Conservation (phyloP, 306 rosid genomes). For the Ziziphus jujuba region DNA sequence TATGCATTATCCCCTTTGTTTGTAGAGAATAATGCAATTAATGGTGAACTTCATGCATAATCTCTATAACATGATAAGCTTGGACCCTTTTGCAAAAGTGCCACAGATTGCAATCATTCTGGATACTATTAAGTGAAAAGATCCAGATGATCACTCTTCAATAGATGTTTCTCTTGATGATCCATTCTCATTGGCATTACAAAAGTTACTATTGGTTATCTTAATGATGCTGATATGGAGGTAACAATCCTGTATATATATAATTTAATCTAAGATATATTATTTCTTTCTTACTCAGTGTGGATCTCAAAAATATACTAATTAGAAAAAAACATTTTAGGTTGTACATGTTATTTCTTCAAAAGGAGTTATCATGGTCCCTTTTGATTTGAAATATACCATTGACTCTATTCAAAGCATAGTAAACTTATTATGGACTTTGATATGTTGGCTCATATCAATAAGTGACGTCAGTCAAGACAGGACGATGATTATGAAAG, state of each 20-base stretch:
- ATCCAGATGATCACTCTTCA: constrained; percentile 66
- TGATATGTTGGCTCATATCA: constrained; percentile 81
- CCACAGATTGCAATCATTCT: constrained; percentile 62
- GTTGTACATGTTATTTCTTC: constrained; percentile 54
- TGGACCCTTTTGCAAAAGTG: constrained; percentile 81
- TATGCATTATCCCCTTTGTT: too few relatives aligned
- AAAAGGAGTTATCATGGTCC: constrained; percentile 65
- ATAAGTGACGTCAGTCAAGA: constrained; percentile 70
- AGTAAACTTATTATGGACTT: constrained; percentile 75
- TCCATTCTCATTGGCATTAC: constrained; percentile 65
- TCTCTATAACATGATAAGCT: constrained; percentile 84
- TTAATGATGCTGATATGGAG: constrained; percentile 81
- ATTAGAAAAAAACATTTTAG: background rate
- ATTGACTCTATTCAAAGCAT: constrained; percentile 72
- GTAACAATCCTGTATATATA: constrained; percentile 28
- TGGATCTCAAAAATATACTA: background rate
- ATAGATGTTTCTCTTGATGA: constrained; percentile 52
- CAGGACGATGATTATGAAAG: too few relatives aligned
- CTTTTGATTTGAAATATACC: constrained; percentile 63
- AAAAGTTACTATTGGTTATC: constrained; percentile 56
- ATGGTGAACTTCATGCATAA: constrained; percentile 45
- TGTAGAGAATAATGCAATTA: too few relatives aligned
- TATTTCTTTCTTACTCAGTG: background rate
- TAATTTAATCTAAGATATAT: too few relatives aligned
- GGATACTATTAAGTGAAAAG: constrained; percentile 66